Percentiles rank a stretch among this genome's conserved stretches.
These are phyloP conservation scores for Claviceps sorghi DNA, from an alignment of 2,329 filamentous ascomycete genomes.

Conservation along the genomic window DNA sequence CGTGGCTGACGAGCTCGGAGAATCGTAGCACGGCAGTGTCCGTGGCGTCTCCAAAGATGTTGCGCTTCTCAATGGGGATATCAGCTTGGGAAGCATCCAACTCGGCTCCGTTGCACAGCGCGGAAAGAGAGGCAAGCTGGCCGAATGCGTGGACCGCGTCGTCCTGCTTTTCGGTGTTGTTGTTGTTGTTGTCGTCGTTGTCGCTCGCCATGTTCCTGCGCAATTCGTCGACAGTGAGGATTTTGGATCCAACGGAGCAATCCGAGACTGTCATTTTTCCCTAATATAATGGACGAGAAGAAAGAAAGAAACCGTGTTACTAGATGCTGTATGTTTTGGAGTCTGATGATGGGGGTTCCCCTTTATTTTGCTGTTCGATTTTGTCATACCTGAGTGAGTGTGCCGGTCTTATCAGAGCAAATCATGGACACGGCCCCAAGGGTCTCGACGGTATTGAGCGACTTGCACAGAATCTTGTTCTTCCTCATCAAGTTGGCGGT, in stretches of 20 bases:
- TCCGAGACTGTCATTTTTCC: slow-evolving; percentile 63
- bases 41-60: slow-evolving; percentile 61
- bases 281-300: slow-evolving; percentile 16
- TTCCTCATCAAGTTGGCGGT: slow-evolving; percentile 63
- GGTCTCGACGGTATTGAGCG: slow-evolving; percentile 63
- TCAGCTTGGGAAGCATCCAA: slow-evolving; percentile 53
- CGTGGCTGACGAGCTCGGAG: slow-evolving; percentile 42
- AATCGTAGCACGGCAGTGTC: slow-evolving; percentile 62
- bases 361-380: not conserved
- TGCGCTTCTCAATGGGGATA: slow-evolving; percentile 43
- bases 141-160: slow-evolving; percentile 22
- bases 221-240: slow-evolving; percentile 36
- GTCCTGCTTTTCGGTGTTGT: slow-evolving; percentile 19
- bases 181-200: not conserved
- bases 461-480: slow-evolving; percentile 68
- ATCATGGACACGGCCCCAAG: slow-evolving; percentile 59
- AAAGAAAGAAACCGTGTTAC: not conserved
- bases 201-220: slow-evolving; percentile 21
- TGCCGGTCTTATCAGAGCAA: slow-evolving; percentile 66
- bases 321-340: no score
- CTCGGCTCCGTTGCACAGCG: slow-evolving; percentile 61
- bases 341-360: no score
- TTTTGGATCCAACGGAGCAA: slow-evolving; percentile 40
- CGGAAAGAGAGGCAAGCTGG: slow-evolving; percentile 46
- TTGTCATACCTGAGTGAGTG: slow-evolving; percentile 38